phyloP scores from a whole-genome alignment of 371 early-diverging fungal species.

The Saksenaea oblongispora region DNA sequence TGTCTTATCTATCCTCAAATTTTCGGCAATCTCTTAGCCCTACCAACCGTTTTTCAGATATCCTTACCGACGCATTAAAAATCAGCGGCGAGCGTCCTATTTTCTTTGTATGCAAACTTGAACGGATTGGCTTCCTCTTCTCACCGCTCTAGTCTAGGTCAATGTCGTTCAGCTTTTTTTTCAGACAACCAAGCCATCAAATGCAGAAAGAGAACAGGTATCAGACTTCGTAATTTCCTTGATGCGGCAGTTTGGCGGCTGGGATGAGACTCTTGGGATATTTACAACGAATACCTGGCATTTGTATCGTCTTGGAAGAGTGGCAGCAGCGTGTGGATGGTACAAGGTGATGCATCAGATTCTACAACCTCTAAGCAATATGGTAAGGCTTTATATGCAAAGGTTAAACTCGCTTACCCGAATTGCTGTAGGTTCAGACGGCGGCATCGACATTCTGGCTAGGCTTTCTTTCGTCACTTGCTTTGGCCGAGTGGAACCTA shows the following conservation, averaged over 20 bases:
- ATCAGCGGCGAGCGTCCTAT: conserved; percentile 12
- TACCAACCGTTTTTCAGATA: conserved; percentile 23
- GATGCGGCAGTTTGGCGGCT: conserved; percentile 26
- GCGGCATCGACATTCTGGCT: conserved; percentile 38
- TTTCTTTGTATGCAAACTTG: conserved; percentile 22
- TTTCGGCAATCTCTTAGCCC: conserved; percentile 18
- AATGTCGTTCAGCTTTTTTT: conserved; percentile 30
- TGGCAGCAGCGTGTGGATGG: conserved; percentile 39
- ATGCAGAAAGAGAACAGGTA: background rate
- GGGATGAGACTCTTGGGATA: conserved; percentile 8
- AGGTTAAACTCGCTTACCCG: background rate
- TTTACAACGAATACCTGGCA: conserved; percentile 33
- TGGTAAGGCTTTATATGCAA: conserved; percentile 12
- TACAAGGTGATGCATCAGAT: conserved; percentile 33
- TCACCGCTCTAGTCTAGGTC: conserved; percentile 16
- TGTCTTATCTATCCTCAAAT: conserved; percentile 28
- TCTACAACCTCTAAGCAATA: conserved; percentile 18
- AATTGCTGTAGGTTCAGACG: conserved; percentile 22
- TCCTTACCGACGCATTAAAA: conserved; percentile 16
- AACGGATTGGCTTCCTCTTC: background rate
- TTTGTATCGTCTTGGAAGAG: conserved; percentile 35
- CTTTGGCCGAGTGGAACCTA: conserved; percentile 29
- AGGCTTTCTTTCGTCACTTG: conserved; percentile 21
- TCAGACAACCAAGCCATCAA: conserved; percentile 13
- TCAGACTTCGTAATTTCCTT: conserved; percentile 5